A percentile compares a stretch with the other conserved stretches of the same genome.
Conservation (phyloP, 1,139 yeast genomes). For the Hanseniaspora gamundiae region DNA sequence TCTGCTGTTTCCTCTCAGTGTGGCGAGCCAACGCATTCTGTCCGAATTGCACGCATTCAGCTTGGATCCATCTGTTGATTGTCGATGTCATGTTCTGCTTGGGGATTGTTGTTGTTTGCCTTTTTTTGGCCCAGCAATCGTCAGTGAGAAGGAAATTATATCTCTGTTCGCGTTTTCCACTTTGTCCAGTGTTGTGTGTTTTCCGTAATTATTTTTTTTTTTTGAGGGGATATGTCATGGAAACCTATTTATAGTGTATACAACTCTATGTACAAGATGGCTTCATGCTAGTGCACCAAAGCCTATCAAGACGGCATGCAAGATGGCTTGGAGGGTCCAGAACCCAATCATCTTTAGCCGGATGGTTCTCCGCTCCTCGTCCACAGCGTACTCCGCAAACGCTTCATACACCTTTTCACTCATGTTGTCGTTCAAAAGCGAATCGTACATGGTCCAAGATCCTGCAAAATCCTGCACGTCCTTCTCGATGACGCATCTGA, state of each 20-base stretch:
- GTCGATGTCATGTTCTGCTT: not conserved
- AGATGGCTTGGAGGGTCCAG: slow-evolving; percentile 79
- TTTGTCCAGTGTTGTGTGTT: no score
- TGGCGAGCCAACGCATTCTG: not conserved
- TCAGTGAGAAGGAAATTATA: no score
- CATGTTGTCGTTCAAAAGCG: slow-evolving; percentile 81
- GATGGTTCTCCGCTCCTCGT: slow-evolving; percentile 64
- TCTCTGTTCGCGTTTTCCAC: no score
- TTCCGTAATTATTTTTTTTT: not conserved
- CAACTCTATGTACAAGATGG: not conserved
- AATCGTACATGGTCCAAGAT: slow-evolving; percentile 91
- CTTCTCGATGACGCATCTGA: slow-evolving; percentile 75
- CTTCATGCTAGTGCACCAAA: slow-evolving; percentile 46
- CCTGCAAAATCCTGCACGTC: slow-evolving; percentile 78
- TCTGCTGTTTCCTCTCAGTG: no score
- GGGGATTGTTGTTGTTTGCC: not conserved
- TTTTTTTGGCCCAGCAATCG: not conserved
- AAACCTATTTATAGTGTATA: no score
- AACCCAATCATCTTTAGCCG: slow-evolving; percentile 78
- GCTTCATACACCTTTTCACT: slow-evolving; percentile 85
- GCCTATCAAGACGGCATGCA: slow-evolving; percentile 74
- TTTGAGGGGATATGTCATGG: no score
- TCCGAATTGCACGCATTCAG: not conserved
- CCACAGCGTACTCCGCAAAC: slow-evolving; percentile 77
- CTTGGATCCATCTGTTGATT: not conserved